phyloP scores from a whole-genome alignment of 176 grass and related monocot species.

The Carex scoparia region DNA sequence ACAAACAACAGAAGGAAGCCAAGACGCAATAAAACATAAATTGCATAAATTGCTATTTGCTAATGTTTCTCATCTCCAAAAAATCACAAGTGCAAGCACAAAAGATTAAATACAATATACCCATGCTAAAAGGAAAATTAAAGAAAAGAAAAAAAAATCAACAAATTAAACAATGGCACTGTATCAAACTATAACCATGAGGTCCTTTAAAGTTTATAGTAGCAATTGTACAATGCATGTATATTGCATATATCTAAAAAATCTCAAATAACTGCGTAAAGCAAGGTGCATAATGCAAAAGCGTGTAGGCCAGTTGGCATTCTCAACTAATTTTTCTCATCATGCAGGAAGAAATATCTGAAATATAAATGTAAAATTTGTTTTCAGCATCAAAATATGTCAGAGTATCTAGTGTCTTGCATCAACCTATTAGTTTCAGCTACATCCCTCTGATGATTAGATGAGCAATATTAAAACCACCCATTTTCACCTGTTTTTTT shows the following conservation, averaged over 20 bases:
- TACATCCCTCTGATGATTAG: neutral
- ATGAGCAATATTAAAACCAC: neutral
- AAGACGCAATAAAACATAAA: neutral
- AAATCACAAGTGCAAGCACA: neutral
- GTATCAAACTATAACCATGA: neutral
- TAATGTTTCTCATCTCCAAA: neutral
- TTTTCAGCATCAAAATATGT: neutral
- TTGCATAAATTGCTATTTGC: neutral
- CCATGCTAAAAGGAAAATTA: neutral
- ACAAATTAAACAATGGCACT: neutral
- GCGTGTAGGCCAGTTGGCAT: neutral
- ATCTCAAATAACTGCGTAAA: neutral
- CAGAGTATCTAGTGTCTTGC: neutral
- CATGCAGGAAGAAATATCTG: neutral
- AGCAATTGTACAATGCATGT: neutral
- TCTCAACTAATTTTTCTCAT: neutral
- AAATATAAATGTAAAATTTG: neutral
- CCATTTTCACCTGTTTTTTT: slow-evolving; percentile 1
- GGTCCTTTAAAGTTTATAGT: neutral
- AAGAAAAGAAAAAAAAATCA: neutral
- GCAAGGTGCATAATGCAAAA: slow-evolving; percentile 1
- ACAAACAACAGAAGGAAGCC: neutral
- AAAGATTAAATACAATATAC: neutral
- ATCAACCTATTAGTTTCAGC: neutral
- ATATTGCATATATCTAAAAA: slow-evolving; percentile 1